A percentile compares a stretch with the other conserved stretches of the same genome.
phyloP scores from a whole-genome alignment of 768 basidiomycete species.

The Lactarius psammicola region DNA sequence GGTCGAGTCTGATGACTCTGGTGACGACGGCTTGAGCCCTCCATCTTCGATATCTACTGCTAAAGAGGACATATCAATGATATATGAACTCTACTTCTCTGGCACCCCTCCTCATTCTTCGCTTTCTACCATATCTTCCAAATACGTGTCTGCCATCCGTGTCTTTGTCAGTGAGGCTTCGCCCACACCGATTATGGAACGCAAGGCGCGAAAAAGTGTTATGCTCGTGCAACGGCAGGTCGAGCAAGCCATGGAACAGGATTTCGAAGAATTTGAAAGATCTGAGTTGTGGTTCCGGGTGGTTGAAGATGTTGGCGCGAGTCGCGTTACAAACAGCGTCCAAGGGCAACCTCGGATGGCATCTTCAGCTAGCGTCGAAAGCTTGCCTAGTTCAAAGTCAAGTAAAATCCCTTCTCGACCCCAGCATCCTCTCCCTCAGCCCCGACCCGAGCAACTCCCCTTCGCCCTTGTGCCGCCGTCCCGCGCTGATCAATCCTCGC shows the following conservation, averaged over 20 bases:
- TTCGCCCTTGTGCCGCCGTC: slow-evolving; percentile 15
- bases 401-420: slow-evolving; percentile 10
- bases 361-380: slow-evolving; percentile 19
- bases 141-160: slow-evolving; percentile 68
- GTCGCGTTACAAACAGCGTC: slow-evolving; percentile 11
- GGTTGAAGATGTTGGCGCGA: slow-evolving; percentile 60
- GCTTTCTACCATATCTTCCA: slow-evolving; percentile 62
- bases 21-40: slow-evolving; percentile 60
- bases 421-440: slow-evolving; percentile 15
- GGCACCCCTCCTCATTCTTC: slow-evolving; percentile 54
- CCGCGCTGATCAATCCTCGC: slow-evolving; percentile 14
- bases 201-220: slow-evolving; percentile 71
- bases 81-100: slow-evolving; percentile 86
- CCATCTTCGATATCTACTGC: slow-evolving; percentile 55
- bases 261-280: slow-evolving; percentile 84
- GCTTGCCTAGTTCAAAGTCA: slow-evolving; percentile 7
- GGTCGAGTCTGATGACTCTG: slow-evolving; percentile 55
- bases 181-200: slow-evolving; percentile 44
- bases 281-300: slow-evolving; percentile 94
- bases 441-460: slow-evolving; percentile 29
- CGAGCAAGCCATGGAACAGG: slow-evolving; percentile 86
- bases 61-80: slow-evolving; percentile 85
- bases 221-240: slow-evolving; percentile 84
- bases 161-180: slow-evolving; percentile 52
- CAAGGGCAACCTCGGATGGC: not conserved